A percentile compares a stretch with the other conserved stretches of the same genome.
Evolutionary conservation across 2,329 filamentous ascomycete genomes (phyloP).

Genomic region (Paecilomyces niveus): DNA sequence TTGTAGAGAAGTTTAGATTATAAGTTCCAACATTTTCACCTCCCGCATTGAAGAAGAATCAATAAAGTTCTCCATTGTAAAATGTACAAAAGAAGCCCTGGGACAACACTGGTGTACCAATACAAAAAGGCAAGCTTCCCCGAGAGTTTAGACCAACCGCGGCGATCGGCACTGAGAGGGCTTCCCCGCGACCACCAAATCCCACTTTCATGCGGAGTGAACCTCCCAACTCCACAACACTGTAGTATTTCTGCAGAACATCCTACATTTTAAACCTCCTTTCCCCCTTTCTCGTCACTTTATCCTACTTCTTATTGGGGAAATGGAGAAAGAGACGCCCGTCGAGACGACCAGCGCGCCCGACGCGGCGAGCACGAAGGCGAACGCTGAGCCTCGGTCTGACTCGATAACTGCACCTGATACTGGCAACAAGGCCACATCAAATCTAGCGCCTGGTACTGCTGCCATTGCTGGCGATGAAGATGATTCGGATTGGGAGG

Average conservation of each 20-base stretch:
- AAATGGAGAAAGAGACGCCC: neutral
- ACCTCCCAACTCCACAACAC: neutral
- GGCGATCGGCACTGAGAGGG: neutral
- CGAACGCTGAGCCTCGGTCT: neutral
- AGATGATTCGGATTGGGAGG: slow-evolving; percentile 82
- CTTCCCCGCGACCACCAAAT: neutral
- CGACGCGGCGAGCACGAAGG: neutral
- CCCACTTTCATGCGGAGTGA: neutral
- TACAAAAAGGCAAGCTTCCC: neutral
- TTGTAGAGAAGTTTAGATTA: too few relatives aligned
- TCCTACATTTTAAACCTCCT: neutral
- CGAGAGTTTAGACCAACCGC: neutral
- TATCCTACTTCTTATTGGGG: neutral
- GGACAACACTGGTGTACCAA: too few relatives aligned
- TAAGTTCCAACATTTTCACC: too few relatives aligned
- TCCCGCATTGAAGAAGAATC: too few relatives aligned
- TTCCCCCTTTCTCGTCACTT: neutral
- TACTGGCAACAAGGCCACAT: neutral
- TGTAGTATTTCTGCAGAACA: neutral
- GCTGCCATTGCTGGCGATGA: slow-evolving; percentile 3
- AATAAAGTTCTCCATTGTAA: too few relatives aligned
- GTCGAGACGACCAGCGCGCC: neutral
- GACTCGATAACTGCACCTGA: neutral
- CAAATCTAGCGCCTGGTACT: neutral
- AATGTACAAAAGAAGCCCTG: too few relatives aligned